Conservation (phyloP, 441 rosid genomes). For the Euphorbia neoarborescens region DNA sequence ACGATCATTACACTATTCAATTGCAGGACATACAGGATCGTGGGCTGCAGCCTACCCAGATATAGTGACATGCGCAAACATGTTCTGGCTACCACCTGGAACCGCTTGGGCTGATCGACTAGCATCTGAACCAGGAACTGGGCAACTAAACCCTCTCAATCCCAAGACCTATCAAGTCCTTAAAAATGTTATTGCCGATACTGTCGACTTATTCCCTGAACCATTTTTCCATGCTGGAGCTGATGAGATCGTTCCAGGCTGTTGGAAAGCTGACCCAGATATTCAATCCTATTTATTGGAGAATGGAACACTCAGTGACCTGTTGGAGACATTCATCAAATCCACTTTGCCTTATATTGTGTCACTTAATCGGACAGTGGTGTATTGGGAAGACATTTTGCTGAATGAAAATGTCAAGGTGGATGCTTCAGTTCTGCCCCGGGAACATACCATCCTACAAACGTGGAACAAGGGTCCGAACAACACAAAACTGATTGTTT, state of each 20-base stretch:
- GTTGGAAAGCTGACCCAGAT: conserved; percentile 60
- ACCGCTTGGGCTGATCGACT: conserved; percentile 49
- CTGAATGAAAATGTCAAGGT: conserved; percentile 41
- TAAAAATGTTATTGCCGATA: conserved; percentile 46
- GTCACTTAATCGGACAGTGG: conserved; percentile 52
- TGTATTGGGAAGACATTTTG: conserved; percentile 76
- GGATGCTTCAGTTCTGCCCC: conserved; percentile 39
- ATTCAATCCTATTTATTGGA: conserved; percentile 48
- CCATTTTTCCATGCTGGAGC: conserved; percentile 64
- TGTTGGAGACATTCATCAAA: conserved; percentile 52
- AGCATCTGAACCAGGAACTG: conserved; percentile 79
- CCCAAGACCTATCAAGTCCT: conserved; percentile 62
- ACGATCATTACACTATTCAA: too few relatives aligned
- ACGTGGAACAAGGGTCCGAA: conserved; percentile 66
- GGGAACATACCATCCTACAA: conserved; percentile 55
- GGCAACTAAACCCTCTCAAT: conserved; percentile 70
- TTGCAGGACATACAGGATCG: conserved; percentile 70
- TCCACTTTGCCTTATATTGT: conserved; percentile 49
- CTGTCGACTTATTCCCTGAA: conserved; percentile 48
- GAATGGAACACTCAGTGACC: conserved; percentile 53
- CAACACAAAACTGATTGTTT: conserved; percentile 53
- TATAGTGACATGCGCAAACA: conserved; percentile 64
- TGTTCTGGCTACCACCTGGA: conserved; percentile 81
- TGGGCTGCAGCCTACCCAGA: conserved; percentile 85
- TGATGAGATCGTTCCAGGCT: conserved; percentile 65